phyloP scores from a whole-genome alignment of 2,329 filamentous ascomycete species.

The Ophiognomonia clavigignenti-juglandacearum region DNA sequence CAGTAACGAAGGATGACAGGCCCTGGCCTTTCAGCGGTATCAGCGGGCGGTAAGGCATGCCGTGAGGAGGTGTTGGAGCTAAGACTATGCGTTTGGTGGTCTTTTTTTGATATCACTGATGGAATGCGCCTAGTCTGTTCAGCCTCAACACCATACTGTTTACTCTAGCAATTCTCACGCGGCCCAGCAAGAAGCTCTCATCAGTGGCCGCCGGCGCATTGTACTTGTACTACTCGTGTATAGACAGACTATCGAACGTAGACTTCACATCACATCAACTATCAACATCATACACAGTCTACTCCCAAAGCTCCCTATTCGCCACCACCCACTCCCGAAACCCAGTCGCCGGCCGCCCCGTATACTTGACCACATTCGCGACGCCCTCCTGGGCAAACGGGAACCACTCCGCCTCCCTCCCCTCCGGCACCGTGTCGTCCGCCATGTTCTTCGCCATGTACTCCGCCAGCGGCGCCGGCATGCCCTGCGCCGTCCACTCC shows the following conservation, averaged over 20 bases:
- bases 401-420: constrained; percentile 4
- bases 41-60: too few species aligned
- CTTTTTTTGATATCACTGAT: too few species aligned
- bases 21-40: too few species aligned
- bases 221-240: not conserved
- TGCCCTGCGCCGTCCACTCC: not conserved
- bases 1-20: too few species aligned
- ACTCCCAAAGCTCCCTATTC: constrained; percentile 18
- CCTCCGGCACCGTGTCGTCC: not conserved
- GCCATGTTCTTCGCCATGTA: not conserved
- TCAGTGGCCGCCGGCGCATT: not conserved
- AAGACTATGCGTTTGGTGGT: too few species aligned
- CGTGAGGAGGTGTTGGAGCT: too few species aligned
- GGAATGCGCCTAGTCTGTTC: too few species aligned
- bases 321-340: constrained; percentile 12
- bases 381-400: constrained; percentile 5
- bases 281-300: too few species aligned
- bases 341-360: constrained; percentile 2
- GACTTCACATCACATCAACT: not conserved
- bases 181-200: not conserved
- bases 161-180: not conserved
- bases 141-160: not conserved
- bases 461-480: constrained; percentile 2
- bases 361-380: constrained; percentile 11
- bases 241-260: not conserved